Conservation (phyloP, 1,284 basidiomycete species). For the Papiliotrema flavescens region DNA sequence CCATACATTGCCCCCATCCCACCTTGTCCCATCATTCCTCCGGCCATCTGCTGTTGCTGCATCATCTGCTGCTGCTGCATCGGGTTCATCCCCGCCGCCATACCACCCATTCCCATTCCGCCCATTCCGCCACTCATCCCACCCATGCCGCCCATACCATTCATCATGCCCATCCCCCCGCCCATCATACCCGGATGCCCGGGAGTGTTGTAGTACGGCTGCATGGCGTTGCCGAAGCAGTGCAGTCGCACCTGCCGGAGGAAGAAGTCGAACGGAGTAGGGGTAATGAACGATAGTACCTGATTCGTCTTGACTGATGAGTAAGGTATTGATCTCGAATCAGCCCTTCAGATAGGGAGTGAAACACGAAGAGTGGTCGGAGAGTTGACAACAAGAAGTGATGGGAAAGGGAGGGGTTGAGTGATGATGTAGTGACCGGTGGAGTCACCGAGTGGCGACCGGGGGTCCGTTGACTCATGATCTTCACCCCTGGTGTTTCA, state of each 20-base stretch:
- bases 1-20: not conserved
- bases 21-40: constrained; percentile 6
- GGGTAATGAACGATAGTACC: not conserved
- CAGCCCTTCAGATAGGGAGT: too few species aligned
- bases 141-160: constrained; percentile 11
- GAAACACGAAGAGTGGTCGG: not conserved
- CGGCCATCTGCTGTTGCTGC: constrained; percentile 1
- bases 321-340: not conserved
- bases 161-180: not conserved
- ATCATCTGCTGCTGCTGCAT: not conserved
- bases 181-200: constrained; percentile 11
- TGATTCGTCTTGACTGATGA: not conserved
- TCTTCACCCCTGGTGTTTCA: too few species aligned
- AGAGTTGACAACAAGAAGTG: too few species aligned
- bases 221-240: not conserved
- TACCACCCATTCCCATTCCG: constrained; percentile 11
- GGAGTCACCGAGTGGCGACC: too few species aligned
- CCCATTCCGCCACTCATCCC: constrained; percentile 4
- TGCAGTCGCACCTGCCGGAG: not conserved
- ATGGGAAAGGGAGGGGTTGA: too few species aligned
- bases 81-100: not conserved
- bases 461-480: too few species aligned
- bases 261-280: constrained; percentile 4
- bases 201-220: constrained; percentile 8
- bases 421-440: too few species aligned